Conservation (phyloP, 768 basidiomycete species). For the Porphyrellus cyaneotinctus region DNA sequence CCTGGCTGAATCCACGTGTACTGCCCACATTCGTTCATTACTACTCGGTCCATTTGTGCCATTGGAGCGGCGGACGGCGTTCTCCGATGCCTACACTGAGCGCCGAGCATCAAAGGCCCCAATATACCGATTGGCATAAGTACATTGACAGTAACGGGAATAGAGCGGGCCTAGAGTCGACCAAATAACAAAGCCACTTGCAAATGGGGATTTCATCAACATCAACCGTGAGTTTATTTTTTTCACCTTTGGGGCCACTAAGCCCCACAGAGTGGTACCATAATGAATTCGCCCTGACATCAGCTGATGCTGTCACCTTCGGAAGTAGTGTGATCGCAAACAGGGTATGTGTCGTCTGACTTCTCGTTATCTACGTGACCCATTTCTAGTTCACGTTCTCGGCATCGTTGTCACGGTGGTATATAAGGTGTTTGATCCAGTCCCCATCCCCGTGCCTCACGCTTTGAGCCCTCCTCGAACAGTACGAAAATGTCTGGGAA, state of each 20-base stretch:
- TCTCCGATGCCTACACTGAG: not conserved
- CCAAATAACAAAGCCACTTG: not conserved
- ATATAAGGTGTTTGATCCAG: constrained; percentile 3
- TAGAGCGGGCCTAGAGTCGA: not conserved
- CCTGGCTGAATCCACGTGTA: constrained; percentile 1
- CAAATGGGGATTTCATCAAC: not conserved
- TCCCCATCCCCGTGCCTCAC: not conserved
- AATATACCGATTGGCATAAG: not conserved
- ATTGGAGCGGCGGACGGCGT: not conserved
- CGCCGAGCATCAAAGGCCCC: not conserved
- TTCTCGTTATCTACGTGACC: constrained; percentile 1
- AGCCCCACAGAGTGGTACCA: not conserved
- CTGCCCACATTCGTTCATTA: not conserved
- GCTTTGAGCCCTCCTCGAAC: not conserved
- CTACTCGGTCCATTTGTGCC: not conserved
- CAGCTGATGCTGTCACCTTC: not conserved
- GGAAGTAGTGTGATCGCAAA: constrained; percentile 3
- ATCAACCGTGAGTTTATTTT: not conserved
- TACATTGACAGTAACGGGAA: not conserved
- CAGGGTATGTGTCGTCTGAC: not conserved
- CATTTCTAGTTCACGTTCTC: not conserved
- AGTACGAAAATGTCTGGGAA: constrained; percentile 13
- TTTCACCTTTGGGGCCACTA: not conserved
- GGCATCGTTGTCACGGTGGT: not conserved
- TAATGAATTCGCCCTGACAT: not conserved